A percentile compares a stretch with the other conserved stretches of the same genome.
Conservation (phyloP, 345 rosid genomes). For the Brassica nigra region DNA sequence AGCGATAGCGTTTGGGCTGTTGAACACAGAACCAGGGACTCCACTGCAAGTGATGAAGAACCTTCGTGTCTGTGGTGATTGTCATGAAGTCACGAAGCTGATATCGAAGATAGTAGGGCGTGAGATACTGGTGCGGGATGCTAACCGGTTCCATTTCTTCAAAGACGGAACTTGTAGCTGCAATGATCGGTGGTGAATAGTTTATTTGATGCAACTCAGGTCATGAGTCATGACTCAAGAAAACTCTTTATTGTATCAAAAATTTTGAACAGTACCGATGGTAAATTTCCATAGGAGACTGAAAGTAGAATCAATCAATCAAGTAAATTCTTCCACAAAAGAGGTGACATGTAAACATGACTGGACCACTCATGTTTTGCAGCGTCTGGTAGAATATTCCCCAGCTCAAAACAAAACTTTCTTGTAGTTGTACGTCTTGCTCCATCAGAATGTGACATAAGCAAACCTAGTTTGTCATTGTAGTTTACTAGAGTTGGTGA, state of each 20-base stretch:
- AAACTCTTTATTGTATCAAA: too few species aligned
- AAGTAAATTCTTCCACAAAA: not conserved
- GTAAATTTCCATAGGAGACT: too few species aligned
- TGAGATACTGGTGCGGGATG: constrained; percentile 68
- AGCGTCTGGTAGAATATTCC: not conserved
- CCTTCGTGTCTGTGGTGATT: constrained; percentile 79
- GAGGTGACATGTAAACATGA: not conserved
- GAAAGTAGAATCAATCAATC: too few species aligned
- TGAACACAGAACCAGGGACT: constrained; percentile 61
- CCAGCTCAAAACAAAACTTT: not conserved
- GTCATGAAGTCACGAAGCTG: constrained; percentile 67
- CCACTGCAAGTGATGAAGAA: constrained; percentile 69
- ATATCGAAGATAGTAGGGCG: constrained; percentile 55
- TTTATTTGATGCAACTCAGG: not conserved
- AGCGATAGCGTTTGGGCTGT: constrained; percentile 67
- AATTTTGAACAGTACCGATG: too few species aligned
- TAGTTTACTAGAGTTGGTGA: not conserved
- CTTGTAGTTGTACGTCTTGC: not conserved
- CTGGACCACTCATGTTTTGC: not conserved
- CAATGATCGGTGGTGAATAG: constrained; percentile 64
- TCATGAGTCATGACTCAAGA: too few species aligned
- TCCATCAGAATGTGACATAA: not conserved
- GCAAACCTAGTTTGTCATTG: not conserved
- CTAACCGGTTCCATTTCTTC: constrained; percentile 69
- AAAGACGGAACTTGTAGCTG: constrained; percentile 67